phyloP scores from a whole-genome alignment of 2,329 filamentous ascomycete genomes.

The Elsinoe batatas region DNA sequence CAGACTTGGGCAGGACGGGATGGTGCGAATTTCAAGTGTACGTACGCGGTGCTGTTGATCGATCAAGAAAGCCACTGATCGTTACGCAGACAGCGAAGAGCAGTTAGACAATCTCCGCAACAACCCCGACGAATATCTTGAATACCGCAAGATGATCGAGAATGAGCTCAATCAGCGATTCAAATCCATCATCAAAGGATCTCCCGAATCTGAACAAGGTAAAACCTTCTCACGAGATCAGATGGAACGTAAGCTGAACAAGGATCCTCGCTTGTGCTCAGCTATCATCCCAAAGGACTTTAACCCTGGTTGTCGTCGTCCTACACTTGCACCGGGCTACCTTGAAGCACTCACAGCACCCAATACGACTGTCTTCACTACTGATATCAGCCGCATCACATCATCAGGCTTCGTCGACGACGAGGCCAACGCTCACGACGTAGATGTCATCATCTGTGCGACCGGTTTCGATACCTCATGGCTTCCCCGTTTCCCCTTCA shows the following conservation, averaged over 20 bases:
- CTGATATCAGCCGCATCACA: slow-evolving; percentile 24
- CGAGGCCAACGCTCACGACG: slow-evolving; percentile 23
- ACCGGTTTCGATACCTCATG: slow-evolving; percentile 31
- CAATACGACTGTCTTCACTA: slow-evolving; percentile 28
- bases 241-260: slow-evolving; percentile 33
- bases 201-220: slow-evolving; percentile 35
- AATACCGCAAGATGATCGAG: slow-evolving; percentile 40
- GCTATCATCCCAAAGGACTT: slow-evolving; percentile 40
- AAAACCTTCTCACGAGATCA: slow-evolving; percentile 30
- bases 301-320: slow-evolving; percentile 32
- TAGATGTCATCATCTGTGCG: slow-evolving; percentile 30
- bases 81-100: slow-evolving; percentile 27
- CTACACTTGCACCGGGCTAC: slow-evolving; percentile 35
- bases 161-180: slow-evolving; percentile 44
- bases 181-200: slow-evolving; percentile 44
- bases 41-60: too few species aligned
- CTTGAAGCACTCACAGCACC: slow-evolving; percentile 30
- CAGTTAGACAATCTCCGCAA: slow-evolving; percentile 31
- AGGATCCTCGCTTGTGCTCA: slow-evolving; percentile 31
- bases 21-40: slow-evolving; percentile 39
- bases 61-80: too few species aligned
- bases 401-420: slow-evolving; percentile 25
- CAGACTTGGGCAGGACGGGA: slow-evolving; percentile 38
- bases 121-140: slow-evolving; percentile 36
- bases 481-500: slow-evolving; percentile 20